Evolutionary conservation across 2,329 filamentous ascomycete genomes (phyloP).

Genomic region (Penicillium sp.): DNA sequence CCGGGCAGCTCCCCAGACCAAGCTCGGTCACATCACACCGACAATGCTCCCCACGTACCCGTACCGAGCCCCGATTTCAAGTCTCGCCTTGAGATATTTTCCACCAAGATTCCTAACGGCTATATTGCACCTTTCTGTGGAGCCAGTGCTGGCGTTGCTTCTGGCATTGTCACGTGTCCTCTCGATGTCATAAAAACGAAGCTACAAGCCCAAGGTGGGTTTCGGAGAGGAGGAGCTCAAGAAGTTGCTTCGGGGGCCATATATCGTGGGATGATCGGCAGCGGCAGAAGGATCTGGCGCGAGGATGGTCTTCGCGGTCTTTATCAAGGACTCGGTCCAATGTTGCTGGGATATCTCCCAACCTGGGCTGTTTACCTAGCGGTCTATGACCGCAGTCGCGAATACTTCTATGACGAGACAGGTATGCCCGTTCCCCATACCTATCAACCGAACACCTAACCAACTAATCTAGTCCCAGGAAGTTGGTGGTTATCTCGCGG

Average conservation of each 20-base stretch:
- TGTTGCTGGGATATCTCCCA: constrained; percentile 91
- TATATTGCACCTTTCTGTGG: constrained; percentile 81
- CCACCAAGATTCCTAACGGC: constrained; percentile 54
- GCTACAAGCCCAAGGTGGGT: constrained; percentile 90
- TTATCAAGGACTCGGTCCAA: constrained; percentile 91
- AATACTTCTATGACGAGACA: constrained; percentile 67
- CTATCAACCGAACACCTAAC: not conserved
- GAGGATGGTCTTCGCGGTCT: constrained; percentile 88
- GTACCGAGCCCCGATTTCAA: constrained; percentile 32
- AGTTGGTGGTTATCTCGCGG: constrained; percentile 79
- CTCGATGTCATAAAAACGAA: constrained; percentile 99
- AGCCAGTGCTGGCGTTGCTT: constrained; percentile 86
- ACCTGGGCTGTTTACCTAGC: constrained; percentile 99
- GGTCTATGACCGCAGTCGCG: constrained; percentile 88
- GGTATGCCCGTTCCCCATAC: constrained; percentile 48
- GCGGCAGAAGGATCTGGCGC: constrained; percentile 78
- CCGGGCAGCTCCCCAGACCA: constrained; percentile 34
- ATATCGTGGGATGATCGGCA: constrained; percentile 86
- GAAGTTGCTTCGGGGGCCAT: constrained; percentile 54
- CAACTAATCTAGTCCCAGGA: constrained; percentile 49
- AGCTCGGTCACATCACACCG: constrained; percentile 23
- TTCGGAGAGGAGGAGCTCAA: constrained; percentile 52
- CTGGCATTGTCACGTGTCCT: constrained; percentile 91
- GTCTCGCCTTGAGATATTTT: constrained; percentile 44
- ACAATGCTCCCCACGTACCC: constrained; percentile 27